phyloP scores from a whole-genome alignment of 352 stramenopile species.

The Phytophthora rubi region DNA sequence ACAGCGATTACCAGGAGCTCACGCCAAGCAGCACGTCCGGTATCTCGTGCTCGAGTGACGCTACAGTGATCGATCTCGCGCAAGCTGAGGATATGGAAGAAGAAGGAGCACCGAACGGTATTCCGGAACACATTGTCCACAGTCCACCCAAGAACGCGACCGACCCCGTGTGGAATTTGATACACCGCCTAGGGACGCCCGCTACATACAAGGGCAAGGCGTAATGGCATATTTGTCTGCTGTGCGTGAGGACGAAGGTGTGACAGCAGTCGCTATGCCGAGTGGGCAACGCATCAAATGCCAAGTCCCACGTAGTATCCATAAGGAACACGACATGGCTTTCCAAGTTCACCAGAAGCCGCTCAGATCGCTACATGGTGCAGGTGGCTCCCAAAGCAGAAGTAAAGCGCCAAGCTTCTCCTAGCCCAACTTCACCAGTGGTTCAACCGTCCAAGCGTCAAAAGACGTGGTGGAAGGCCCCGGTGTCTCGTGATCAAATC shows the following conservation, averaged over 20 bases:
- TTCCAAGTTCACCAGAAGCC: background rate
- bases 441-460: background rate
- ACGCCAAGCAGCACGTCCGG: slow-evolving; percentile 1
- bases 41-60: background rate
- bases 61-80: background rate
- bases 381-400: background rate
- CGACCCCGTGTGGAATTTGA: background rate
- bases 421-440: background rate
- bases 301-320: background rate
- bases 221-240: background rate
- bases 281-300: slow-evolving; percentile 1
- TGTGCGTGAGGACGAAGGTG: background rate
- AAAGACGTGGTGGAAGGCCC: background rate
- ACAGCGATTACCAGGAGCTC: background rate
- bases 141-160: background rate
- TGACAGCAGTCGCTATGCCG: slow-evolving; percentile 3
- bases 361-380: slow-evolving; percentile 3
- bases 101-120: background rate
- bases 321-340: background rate
- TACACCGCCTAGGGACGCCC: background rate
- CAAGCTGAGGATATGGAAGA: background rate
- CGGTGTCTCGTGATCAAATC: background rate
- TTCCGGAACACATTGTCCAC: background rate
- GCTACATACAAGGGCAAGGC: background rate
- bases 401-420: background rate